These are phyloP conservation scores for Trichocomaceae sp. DNA, from an alignment of 2,329 filamentous ascomycete genomes.

Conservation along the genomic window DNA sequence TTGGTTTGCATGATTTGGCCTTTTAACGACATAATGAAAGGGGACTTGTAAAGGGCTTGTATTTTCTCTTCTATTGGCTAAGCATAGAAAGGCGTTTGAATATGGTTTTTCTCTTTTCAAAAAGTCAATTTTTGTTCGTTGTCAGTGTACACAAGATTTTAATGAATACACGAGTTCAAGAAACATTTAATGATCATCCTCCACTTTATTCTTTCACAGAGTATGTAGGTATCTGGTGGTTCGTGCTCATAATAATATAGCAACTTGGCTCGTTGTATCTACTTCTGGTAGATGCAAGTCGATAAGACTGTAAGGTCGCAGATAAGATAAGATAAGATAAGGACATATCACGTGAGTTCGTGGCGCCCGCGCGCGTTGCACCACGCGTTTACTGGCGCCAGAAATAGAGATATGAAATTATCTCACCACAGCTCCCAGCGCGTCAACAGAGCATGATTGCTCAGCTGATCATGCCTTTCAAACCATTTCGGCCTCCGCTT, in stretches of 20 bases:
- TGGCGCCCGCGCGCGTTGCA: neutral
- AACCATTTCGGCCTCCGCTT: slow-evolving; percentile 41
- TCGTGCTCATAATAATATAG: no score
- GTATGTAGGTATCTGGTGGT: no score
- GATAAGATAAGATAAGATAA: no score
- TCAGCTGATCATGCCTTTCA: slow-evolving; percentile 34
- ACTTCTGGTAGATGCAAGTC: no score
- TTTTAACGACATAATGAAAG: neutral
- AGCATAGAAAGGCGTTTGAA: slow-evolving; percentile 3
- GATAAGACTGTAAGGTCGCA: no score
- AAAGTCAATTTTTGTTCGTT: neutral
- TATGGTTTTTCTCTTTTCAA: neutral
- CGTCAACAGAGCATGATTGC: neutral
- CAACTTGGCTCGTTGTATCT: no score
- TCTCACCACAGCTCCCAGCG: neutral
- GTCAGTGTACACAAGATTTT: neutral
- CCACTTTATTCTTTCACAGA: neutral
- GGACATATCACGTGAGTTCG: slow-evolving; percentile 2
- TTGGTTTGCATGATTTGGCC: neutral
- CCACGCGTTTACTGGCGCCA: neutral
- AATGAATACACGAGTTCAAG: neutral
- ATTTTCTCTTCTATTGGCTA: neutral
- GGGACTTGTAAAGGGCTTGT: no score
- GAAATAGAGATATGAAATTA: neutral
- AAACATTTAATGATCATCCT: neutral